A percentile compares a stretch with the other conserved stretches of the same genome.
These are phyloP conservation scores for Entonaema liquescens DNA, from an alignment of 495 filamentous ascomycete genomes.

Conservation along the genomic window DNA sequence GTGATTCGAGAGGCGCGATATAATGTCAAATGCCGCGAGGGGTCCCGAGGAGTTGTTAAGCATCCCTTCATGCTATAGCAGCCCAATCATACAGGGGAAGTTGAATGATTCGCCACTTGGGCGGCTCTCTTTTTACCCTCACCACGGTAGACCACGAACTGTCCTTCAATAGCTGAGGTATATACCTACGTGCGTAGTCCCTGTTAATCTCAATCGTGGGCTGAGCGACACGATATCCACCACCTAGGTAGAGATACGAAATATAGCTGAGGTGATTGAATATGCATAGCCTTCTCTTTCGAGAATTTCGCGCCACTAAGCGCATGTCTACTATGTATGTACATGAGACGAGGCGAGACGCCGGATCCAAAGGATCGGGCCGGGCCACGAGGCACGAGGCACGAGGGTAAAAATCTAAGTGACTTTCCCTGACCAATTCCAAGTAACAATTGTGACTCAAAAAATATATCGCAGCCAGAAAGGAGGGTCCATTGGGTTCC, in stretches of 20 bases:
- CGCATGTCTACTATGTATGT: slow-evolving; percentile 4
- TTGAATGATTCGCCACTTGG: slow-evolving; percentile 37
- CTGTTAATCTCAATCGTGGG: slow-evolving; percentile 10
- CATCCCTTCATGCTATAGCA: slow-evolving; percentile 34
- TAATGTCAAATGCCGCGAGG: slow-evolving; percentile 37
- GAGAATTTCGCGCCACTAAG: slow-evolving; percentile 7
- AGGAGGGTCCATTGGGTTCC: slow-evolving; percentile 39
- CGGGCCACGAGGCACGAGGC: slow-evolving; percentile 42
- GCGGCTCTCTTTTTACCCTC: slow-evolving; percentile 25
- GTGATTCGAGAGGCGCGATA: slow-evolving; percentile 27
- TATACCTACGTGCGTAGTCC: slow-evolving; percentile 6
- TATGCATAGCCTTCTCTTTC: slow-evolving; percentile 2
- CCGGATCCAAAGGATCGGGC: slow-evolving; percentile 40
- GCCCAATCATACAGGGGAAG: slow-evolving; percentile 40
- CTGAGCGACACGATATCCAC: slow-evolving; percentile 18
- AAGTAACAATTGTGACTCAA: slow-evolving; percentile 35
- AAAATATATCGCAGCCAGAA: slow-evolving; percentile 18
- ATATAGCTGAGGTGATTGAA: slow-evolving; percentile 17
- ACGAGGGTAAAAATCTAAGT: slow-evolving; percentile 28
- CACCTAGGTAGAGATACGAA: slow-evolving; percentile 1
- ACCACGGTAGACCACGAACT: slow-evolving; percentile 21
- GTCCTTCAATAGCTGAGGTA: slow-evolving; percentile 8
- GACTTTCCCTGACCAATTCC: slow-evolving; percentile 30
- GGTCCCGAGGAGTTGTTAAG: slow-evolving; percentile 21
- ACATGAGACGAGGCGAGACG: slow-evolving; percentile 37